Percentiles rank a stretch among this genome's conserved stretches.
Evolutionary conservation across 768 basidiomycete species (phyloP).

Genomic region (Lactifluus subvellereus): DNA sequence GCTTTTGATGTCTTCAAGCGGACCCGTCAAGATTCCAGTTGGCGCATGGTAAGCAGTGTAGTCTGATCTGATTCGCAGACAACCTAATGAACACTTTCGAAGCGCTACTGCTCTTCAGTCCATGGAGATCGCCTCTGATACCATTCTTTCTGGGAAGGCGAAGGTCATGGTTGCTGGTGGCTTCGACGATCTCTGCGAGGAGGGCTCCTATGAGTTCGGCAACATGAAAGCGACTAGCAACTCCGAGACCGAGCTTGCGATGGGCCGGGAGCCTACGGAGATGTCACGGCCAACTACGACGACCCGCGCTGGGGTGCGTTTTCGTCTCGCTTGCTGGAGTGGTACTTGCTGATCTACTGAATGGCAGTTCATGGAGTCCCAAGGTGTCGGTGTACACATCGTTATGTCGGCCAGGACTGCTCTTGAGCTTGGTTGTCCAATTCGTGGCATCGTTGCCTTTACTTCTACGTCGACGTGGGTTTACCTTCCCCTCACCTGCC

Average conservation of each 20-base stretch:
- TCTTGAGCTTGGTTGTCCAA: slow-evolving; percentile 86
- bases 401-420: slow-evolving; percentile 97
- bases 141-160: slow-evolving; percentile 90
- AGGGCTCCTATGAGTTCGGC: slow-evolving; percentile 98
- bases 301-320: slow-evolving; percentile 84
- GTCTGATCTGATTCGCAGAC: slow-evolving; percentile 5
- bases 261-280: slow-evolving; percentile 98
- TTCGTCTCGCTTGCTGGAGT: slow-evolving; percentile 8
- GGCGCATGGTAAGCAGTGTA: slow-evolving; percentile 76
- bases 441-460: slow-evolving; percentile 90
- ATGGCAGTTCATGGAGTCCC: slow-evolving; percentile 86
- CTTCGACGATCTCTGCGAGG: slow-evolving; percentile 96
- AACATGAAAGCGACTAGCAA: slow-evolving; percentile 99
- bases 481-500: background rate
- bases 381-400: slow-evolving; percentile 94
- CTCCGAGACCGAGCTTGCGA: slow-evolving; percentile 93
- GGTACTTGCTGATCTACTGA: slow-evolving; percentile 3
- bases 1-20: slow-evolving; percentile 89
- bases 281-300: slow-evolving; percentile 98
- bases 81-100: background rate
- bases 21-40: slow-evolving; percentile 98
- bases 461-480: slow-evolving; percentile 93
- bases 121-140: slow-evolving; percentile 95
- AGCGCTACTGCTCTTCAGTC: slow-evolving; percentile 98
- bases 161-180: slow-evolving; percentile 99